These are phyloP conservation scores for Stevia rebaudiana DNA, from an alignment of 140 eudicot genomes.

Conservation along the genomic window DNA sequence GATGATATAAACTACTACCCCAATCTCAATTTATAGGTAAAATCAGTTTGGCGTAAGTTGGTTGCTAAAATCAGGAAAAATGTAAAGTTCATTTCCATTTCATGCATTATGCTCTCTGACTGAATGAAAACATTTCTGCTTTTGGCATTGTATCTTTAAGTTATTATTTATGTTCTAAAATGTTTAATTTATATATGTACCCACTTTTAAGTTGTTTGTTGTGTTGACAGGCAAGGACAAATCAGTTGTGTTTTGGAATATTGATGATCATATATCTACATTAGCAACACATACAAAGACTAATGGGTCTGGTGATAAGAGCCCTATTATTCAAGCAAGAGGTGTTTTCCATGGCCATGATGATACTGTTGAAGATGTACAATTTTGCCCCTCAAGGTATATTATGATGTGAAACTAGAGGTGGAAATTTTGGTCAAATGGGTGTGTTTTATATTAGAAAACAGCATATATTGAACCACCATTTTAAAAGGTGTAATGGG, in stretches of 20 bases:
- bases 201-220: conserved; percentile 3
- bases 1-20: no score
- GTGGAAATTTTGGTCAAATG: background rate
- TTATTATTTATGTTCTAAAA: background rate
- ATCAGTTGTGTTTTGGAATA: conserved; percentile 82
- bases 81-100: background rate
- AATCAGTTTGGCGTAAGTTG: background rate
- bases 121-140: background rate
- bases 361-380: conserved; percentile 90
- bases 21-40: background rate
- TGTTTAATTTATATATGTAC: background rate
- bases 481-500: no score
- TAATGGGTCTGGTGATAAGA: conserved; percentile 30
- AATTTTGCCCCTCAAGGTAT: conserved; percentile 86
- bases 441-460: background rate
- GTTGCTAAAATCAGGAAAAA: background rate
- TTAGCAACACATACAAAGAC: conserved; percentile 53
- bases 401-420: background rate
- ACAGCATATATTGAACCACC: background rate
- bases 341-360: conserved; percentile 67
- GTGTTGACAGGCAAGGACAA: conserved; percentile 69
- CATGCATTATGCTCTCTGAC: background rate
- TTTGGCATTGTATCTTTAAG: background rate
- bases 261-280: conserved; percentile 80
- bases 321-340: conserved; percentile 65